Percentiles rank a stretch among this genome's conserved stretches.
Conservation (phyloP, 2,329 filamentous ascomycete genomes). For the Colletotrichum gloeosporioides region DNA sequence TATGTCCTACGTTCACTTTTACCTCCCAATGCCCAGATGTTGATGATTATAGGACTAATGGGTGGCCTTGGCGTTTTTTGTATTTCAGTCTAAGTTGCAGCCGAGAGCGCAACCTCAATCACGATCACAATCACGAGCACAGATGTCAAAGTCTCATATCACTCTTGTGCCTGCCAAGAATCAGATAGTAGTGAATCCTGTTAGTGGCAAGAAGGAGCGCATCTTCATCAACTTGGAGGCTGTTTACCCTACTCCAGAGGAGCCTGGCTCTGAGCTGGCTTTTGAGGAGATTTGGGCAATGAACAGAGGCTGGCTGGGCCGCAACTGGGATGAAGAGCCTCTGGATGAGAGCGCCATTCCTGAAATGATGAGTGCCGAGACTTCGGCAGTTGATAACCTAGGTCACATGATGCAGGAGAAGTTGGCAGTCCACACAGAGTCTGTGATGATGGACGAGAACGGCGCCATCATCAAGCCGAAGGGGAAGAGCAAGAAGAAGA, state of each 20-base stretch:
- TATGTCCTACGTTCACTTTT: slow-evolving; percentile 60
- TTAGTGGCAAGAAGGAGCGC: slow-evolving; percentile 82
- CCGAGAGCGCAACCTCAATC: slow-evolving; percentile 30
- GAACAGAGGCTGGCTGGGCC: slow-evolving; percentile 72
- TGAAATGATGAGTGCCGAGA: slow-evolving; percentile 9
- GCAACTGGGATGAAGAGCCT: slow-evolving; percentile 51
- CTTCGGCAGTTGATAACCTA: slow-evolving; percentile 23
- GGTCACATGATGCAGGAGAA: slow-evolving; percentile 36
- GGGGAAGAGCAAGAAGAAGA: slow-evolving; percentile 70
- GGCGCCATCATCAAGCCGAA: slow-evolving; percentile 54
- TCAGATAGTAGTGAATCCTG: slow-evolving; percentile 82
- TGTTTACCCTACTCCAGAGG: slow-evolving; percentile 79
- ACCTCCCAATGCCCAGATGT: slow-evolving; percentile 64
- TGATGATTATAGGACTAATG: slow-evolving; percentile 98
- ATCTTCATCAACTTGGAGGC: slow-evolving; percentile 87
- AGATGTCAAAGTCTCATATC: slow-evolving; percentile 67
- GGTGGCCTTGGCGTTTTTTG: slow-evolving; percentile 49
- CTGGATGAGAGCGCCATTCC: slow-evolving; percentile 6
- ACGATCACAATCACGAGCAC: slow-evolving; percentile 46
- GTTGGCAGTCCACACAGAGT: slow-evolving; percentile 49
- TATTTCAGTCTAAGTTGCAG: slow-evolving; percentile 55
- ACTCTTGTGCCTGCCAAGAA: slow-evolving; percentile 73
- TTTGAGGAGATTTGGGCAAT: slow-evolving; percentile 91
- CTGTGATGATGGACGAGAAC: slow-evolving; percentile 63
- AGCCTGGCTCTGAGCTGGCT: slow-evolving; percentile 77